phyloP scores from a whole-genome alignment of 2,329 filamentous ascomycete species.

The Fusarium poae region DNA sequence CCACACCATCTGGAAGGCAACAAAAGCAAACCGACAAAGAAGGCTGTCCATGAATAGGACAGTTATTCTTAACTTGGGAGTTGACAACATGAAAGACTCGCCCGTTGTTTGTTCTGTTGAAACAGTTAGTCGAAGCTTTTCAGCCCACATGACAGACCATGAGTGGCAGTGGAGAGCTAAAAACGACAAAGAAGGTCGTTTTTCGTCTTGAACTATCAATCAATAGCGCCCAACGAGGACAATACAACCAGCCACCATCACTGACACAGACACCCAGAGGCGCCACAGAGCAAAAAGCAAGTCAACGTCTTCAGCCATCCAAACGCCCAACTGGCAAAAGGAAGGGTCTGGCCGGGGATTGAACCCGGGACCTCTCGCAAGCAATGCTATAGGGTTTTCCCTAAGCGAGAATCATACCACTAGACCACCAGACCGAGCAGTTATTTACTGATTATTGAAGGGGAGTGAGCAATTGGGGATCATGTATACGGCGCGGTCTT shows the following conservation, averaged over 20 bases:
- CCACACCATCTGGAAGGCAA: not conserved
- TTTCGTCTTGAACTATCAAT: not conserved
- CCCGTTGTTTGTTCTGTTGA: not conserved
- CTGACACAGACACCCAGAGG: not conserved
- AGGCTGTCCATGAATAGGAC: not conserved
- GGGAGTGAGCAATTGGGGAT: fast-evolving
- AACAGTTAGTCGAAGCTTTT: fast-evolving
- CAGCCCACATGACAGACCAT: not conserved
- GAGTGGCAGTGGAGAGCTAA: not conserved
- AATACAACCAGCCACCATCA: not conserved
- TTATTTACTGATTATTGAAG: slow-evolving; percentile 20
- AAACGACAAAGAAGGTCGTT: not conserved
- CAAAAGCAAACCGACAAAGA: not conserved
- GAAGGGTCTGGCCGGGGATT: slow-evolving; percentile 59
- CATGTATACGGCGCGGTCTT: not conserved
- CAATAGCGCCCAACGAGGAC: not conserved
- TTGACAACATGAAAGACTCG: not conserved
- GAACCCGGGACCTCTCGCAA: slow-evolving; percentile 63
- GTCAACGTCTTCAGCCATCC: too few species aligned
- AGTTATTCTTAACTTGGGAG: not conserved
- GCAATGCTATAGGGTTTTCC: slow-evolving; percentile 46
- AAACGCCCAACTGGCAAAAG: not conserved
- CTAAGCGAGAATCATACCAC: slow-evolving; percentile 54
- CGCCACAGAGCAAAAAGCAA: not conserved
- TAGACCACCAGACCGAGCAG: slow-evolving; percentile 48